These are phyloP conservation scores for Amylostereum areolatum DNA, from an alignment of 1,284 basidiomycete species.

Conservation along the genomic window DNA sequence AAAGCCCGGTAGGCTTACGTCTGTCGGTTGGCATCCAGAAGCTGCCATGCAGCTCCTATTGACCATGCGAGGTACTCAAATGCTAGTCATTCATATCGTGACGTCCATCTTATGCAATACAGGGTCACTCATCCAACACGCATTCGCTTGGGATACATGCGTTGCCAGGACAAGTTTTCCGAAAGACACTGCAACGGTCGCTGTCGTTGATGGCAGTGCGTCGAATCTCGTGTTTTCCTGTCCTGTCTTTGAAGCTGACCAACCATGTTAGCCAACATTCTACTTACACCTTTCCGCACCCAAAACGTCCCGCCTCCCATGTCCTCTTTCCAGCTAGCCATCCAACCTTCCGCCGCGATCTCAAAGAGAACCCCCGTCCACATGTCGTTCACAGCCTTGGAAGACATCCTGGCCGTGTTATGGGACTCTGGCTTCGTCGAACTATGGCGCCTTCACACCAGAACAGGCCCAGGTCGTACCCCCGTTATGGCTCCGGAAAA, in stretches of 20 bases:
- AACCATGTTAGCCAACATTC: conserved; percentile 48
- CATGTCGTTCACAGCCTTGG: conserved; percentile 51
- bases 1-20: conserved; percentile 50
- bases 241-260: background rate
- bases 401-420: conserved; percentile 62
- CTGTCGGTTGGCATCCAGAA: conserved; percentile 86
- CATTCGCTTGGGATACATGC: conserved; percentile 77
- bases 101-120: background rate
- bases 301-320: conserved; percentile 97
- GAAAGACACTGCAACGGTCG: conserved; percentile 79
- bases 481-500: conserved; percentile 56
- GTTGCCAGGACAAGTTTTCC: conserved; percentile 59
- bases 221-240: conserved; percentile 9
- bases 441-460: conserved; percentile 66
- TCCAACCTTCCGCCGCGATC: conserved; percentile 20
- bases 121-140: conserved; percentile 58
- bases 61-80: conserved; percentile 57
- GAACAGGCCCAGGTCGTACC: conserved; percentile 54
- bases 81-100: background rate
- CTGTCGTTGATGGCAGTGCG: conserved; percentile 88
- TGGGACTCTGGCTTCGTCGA: conserved; percentile 63
- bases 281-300: conserved; percentile 88
- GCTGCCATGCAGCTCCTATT: conserved; percentile 62
- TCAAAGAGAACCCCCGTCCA: conserved; percentile 35
- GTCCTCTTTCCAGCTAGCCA: conserved; percentile 66